phyloP scores from a whole-genome alignment of 345 rosid species.

The Corchorus capsularis region DNA sequence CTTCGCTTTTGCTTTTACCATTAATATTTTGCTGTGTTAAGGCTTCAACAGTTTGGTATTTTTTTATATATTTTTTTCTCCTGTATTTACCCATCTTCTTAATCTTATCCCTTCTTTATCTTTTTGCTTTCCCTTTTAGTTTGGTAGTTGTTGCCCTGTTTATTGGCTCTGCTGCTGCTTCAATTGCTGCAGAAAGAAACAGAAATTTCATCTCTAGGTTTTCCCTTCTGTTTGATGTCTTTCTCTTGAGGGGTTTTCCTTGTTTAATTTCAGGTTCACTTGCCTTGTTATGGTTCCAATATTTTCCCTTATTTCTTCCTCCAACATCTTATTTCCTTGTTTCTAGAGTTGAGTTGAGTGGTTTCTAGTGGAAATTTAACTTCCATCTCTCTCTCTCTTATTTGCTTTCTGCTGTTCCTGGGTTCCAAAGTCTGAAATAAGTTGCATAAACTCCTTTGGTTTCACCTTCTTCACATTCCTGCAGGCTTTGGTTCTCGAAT shows the following conservation, averaged over 20 bases:
- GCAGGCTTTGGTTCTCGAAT: slow-evolving; percentile 27
- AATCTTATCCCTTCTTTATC: slow-evolving; percentile 39
- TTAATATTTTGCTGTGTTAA: slow-evolving; percentile 4
- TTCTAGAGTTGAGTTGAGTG: background rate
- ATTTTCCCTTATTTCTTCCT: background rate
- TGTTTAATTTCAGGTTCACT: slow-evolving; percentile 1
- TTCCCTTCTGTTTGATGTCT: slow-evolving; percentile 10
- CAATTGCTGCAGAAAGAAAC: slow-evolving; percentile 8
- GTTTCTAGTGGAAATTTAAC: background rate
- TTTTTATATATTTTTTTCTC: slow-evolving; percentile 26
- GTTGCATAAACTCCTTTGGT: slow-evolving; percentile 18
- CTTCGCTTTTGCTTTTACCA: slow-evolving; percentile 5
- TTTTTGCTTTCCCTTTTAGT: slow-evolving; percentile 26
- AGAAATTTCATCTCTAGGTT: slow-evolving; percentile 2
- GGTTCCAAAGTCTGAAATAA: slow-evolving; percentile 13
- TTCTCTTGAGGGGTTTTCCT: background rate
- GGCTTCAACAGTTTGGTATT: background rate
- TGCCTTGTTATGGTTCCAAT: background rate
- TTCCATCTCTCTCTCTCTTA: background rate
- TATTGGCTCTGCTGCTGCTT: slow-evolving; percentile 20
- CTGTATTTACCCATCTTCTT: slow-evolving; percentile 28
- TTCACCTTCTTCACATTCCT: slow-evolving; percentile 19
- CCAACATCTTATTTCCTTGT: background rate
- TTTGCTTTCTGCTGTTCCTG: background rate
- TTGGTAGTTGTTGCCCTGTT: slow-evolving; percentile 17